phyloP scores from a whole-genome alignment of 2,329 filamentous ascomycete genomes.

The Fusarium bactridioides region DNA sequence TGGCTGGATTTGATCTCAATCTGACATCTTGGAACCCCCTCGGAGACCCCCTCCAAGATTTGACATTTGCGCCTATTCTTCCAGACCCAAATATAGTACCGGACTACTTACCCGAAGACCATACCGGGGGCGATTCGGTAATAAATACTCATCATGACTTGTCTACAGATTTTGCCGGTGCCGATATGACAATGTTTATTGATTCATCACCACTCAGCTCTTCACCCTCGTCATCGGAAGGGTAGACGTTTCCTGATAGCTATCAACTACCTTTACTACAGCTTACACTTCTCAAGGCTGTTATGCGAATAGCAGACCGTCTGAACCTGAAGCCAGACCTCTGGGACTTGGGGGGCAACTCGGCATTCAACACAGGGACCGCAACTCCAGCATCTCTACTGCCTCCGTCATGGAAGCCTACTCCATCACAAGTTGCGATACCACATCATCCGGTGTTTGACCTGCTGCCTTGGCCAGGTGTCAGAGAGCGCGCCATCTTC shows the following conservation, averaged over 20 bases:
- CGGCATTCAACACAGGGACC: slow-evolving; percentile 53
- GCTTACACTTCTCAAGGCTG: slow-evolving; percentile 56
- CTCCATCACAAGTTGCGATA: slow-evolving; percentile 55
- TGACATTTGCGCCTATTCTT: slow-evolving; percentile 28
- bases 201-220: slow-evolving; percentile 33
- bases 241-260: slow-evolving; percentile 53
- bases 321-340: slow-evolving; percentile 52
- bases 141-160: neutral
- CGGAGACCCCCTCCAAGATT: slow-evolving; percentile 26
- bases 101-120: slow-evolving; percentile 12
- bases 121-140: neutral
- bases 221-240: slow-evolving; percentile 27
- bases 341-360: slow-evolving; percentile 57
- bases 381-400: slow-evolving; percentile 49
- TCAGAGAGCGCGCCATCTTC: slow-evolving; percentile 61
- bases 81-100: slow-evolving; percentile 10
- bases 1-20: slow-evolving; percentile 35
- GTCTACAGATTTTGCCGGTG: neutral
- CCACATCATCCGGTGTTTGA: slow-evolving; percentile 67
- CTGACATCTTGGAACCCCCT: slow-evolving; percentile 37
- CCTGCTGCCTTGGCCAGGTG: slow-evolving; percentile 64
- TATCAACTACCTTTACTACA: slow-evolving; percentile 58
- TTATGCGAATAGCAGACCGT: slow-evolving; percentile 56
- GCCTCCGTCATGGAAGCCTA: slow-evolving; percentile 59
- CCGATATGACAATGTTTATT: slow-evolving; percentile 29